Evolutionary conservation across 2,329 filamentous ascomycete species (phyloP).

Genomic region (Cadophora sp.): DNA sequence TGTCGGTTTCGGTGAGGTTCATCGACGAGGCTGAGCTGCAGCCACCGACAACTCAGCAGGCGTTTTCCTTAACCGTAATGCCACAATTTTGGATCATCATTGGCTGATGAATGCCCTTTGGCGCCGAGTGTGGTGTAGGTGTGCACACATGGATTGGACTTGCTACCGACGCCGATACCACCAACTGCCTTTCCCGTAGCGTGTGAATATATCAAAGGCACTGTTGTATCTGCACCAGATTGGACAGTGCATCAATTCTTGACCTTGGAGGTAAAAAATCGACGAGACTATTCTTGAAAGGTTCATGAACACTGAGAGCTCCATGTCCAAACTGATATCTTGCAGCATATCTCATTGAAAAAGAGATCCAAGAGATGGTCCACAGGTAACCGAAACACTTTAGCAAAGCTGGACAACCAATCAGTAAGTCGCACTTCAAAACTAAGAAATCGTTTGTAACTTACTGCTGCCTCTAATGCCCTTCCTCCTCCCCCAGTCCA

Average conservation of each 20-base stretch:
- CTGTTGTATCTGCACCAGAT: too few relatives aligned
- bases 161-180: too few relatives aligned
- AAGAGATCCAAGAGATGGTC: constrained; percentile 23
- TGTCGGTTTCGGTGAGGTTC: too few relatives aligned
- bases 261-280: background rate
- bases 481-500: constrained; percentile 13
- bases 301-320: background rate
- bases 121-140: too few relatives aligned
- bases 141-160: too few relatives aligned
- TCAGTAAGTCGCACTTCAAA: background rate
- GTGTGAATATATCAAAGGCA: too few relatives aligned
- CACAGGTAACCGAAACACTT: constrained; percentile 18
- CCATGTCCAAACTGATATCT: constrained; percentile 25
- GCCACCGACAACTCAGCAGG: too few relatives aligned
- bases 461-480: constrained; percentile 11
- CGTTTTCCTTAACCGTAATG: too few relatives aligned
- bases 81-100: too few relatives aligned
- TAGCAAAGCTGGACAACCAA: background rate
- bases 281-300: constrained; percentile 7
- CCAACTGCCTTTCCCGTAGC: too few relatives aligned
- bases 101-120: too few relatives aligned
- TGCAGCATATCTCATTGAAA: constrained; percentile 23
- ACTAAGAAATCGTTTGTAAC: background rate
- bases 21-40: too few relatives aligned
- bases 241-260: background rate